Base-by-base conservation (phyloP, 805 yeast genomes). In the Wickerhamomyces bovis region DNA sequence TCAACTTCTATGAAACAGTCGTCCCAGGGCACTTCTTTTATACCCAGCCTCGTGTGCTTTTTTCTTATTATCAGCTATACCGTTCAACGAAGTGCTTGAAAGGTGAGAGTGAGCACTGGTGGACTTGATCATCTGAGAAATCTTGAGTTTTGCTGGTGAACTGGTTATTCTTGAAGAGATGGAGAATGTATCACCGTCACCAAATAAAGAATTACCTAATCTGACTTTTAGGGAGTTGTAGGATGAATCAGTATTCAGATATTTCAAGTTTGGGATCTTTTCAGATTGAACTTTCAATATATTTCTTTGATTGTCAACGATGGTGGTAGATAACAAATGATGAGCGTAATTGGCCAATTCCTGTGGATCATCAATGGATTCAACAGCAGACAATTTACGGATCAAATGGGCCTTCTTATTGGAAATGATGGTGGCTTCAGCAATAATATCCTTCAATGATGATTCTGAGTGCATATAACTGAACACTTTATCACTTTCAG, bases 51-150 rank as follows among this genome's bases (percentile, higher is more conserved):
- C n/a, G n/a, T 33, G 49, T 7, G 26, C 22, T 33, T 18, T 35
- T 22, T 12, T 42, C 20, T 31, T 23, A 6, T 41, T 44, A 10
- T 15, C n/a, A 12, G 19, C 25, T 12, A 20, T 12, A 19, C 19
- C 41, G 33, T 44, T 45, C 43, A 55, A 53, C 2, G 55, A 48
- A 6, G 58, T 48, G 3, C 55, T 13, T 6, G 64, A 28, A 13
- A 4, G 31, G n/a, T 28, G 7, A 28, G 31, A 28, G 31, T 28
- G 31, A n/a, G 57, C 43, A 40, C 66, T 62, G 7, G 66, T 60
- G 0, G 66, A 62, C 35, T 54, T 51, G 18, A 63, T 62, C 46
- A 63, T 44, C 41, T 42, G 49, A 2, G 57, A 36, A 1, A 63
- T 36, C 42, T 47, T 55, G 20, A 33, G 11, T 43, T 53, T 56